These are phyloP conservation scores for Neurospora sp. DNA, from an alignment of 495 filamentous ascomycete genomes.

Conservation along the genomic window DNA sequence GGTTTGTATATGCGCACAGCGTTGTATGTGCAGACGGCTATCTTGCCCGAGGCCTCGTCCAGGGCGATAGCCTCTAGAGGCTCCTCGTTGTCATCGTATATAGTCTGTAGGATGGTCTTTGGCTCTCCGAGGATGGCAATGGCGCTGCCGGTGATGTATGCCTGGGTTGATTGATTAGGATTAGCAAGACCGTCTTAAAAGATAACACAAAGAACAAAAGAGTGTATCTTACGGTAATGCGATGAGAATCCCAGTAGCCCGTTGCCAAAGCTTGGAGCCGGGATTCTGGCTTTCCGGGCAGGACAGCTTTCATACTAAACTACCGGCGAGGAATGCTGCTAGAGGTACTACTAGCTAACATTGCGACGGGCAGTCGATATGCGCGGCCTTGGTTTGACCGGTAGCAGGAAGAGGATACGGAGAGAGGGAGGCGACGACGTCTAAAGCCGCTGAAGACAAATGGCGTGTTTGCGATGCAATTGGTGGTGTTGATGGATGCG, in stretches of 20 bases:
- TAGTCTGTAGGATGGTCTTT: constrained; percentile 73
- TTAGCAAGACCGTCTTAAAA: background rate
- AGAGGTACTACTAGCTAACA: background rate
- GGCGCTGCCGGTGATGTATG: constrained; percentile 82
- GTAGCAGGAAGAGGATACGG: background rate
- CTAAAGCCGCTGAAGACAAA: background rate
- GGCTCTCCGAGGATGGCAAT: constrained; percentile 71
- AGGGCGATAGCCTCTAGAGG: constrained; percentile 64
- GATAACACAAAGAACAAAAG: background rate
- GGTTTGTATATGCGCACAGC: constrained; percentile 71
- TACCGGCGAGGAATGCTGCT: background rate
- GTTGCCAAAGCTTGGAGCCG: constrained; percentile 84
- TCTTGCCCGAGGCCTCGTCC: constrained; percentile 74
- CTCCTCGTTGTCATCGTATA: constrained; percentile 71
- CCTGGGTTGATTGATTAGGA: constrained; percentile 34
- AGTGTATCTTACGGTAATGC: constrained; percentile 56
- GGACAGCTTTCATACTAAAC: constrained; percentile 56
- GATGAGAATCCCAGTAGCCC: constrained; percentile 69
- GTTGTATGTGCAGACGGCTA: constrained; percentile 59
- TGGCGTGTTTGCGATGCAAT: background rate
- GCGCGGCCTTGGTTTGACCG: background rate
- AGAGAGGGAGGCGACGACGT: background rate
- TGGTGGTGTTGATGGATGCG: background rate
- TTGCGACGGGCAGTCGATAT: background rate
- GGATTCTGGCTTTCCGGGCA: constrained; percentile 83